Base-by-base conservation (phyloP, 805 yeast species). In the Sugiyamaella marilandica region DNA sequence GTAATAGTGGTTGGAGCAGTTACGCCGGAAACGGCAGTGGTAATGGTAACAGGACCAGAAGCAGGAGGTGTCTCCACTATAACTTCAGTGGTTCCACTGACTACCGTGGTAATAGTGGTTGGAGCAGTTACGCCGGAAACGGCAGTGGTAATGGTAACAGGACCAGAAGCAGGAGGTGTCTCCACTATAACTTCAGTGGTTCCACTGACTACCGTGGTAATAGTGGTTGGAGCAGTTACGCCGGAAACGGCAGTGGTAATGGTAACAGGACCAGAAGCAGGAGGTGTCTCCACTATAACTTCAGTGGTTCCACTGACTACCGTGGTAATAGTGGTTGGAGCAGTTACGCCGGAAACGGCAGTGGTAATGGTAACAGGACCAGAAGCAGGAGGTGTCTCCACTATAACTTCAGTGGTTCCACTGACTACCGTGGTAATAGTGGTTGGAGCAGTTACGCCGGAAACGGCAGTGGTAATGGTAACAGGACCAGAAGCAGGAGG, bases 141-240 rank as follows among this genome's bases (percentile, higher is more conserved):
- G 7, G 48, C 29, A 36, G 37, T 47, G 2, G 53, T 50, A 5
- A 50, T 21, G 35, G 53, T 50, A 14, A 47, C 44, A 5, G 47
- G 33, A 13, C 47, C 47, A 13, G 47, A 18, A 2, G 34, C 35
- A 21, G 47, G 35, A 21, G 47, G 47, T 21, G 47, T 44, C 36
- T 44, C 49, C 21, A 14, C 47, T 5, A 44, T 44, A 5, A 44
- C 47, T 14, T 24, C 34, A 24, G 26, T 29, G 2, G 39, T 26
- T 18, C 48, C 53, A 41, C 44, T 31, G 9, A 41, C 53, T n/a
- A 45, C 34, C 10, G 19, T n/a, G n/a, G 53, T 50, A 16, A 50
- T 47, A 9, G 49, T 50, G 16, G 53, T 37, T 5, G 53, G 41
- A 37, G 53, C 53, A 24, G 41, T 24, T 7, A 29, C 41, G 24